Conservation (phyloP, 495 filamentous ascomycete species). For the Echria macrotheca region DNA sequence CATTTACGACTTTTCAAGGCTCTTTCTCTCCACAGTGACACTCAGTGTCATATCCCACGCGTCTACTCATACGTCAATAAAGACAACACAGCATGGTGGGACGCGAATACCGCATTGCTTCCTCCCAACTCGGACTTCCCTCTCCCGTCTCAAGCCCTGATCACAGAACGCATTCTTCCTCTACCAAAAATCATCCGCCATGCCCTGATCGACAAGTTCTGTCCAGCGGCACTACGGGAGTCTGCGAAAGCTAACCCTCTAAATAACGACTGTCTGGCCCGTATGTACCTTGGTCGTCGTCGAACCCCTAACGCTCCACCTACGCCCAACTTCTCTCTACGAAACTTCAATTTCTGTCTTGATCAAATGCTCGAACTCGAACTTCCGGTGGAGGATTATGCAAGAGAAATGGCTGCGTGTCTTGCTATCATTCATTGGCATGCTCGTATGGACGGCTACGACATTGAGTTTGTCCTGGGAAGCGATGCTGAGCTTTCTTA, state of each 20-base stretch:
- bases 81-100: neutral
- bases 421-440: slow-evolving; percentile 14
- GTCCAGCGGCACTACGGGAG: neutral
- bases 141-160: slow-evolving; percentile 7
- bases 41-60: neutral
- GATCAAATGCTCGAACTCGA: slow-evolving; percentile 13
- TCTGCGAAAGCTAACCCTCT: neutral
- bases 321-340: slow-evolving; percentile 9
- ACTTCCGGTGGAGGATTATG: slow-evolving; percentile 1
- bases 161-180: slow-evolving; percentile 11
- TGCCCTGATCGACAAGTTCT: neutral
- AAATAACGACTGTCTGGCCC: slow-evolving; percentile 10
- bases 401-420: slow-evolving; percentile 7
- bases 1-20: neutral
- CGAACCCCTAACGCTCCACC: neutral
- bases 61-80: neutral
- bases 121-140: neutral
- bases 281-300: slow-evolving; percentile 8
- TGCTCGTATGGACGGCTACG: slow-evolving; percentile 7
- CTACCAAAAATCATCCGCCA: neutral
- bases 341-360: slow-evolving; percentile 14
- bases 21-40: neutral
- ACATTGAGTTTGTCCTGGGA: slow-evolving; percentile 19
- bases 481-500: neutral
- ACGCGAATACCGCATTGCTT: neutral